A percentile compares a stretch with the other conserved stretches of the same genome.
Conservation (phyloP, 495 filamentous ascomycete genomes). For the Talaromyces nanjingensis region DNA sequence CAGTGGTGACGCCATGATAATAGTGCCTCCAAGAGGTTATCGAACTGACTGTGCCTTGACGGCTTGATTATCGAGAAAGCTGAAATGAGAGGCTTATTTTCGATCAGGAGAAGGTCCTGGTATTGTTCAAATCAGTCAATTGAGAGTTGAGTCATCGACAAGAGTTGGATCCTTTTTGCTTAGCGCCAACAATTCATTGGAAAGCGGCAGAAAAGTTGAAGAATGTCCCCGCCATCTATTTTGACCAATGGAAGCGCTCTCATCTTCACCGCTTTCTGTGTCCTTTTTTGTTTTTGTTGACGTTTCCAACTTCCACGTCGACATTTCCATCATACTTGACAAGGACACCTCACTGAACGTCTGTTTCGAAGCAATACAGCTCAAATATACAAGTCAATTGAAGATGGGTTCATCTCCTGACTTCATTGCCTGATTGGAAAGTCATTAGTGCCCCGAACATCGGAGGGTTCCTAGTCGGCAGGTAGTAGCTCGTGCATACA, state of each 20-base stretch:
- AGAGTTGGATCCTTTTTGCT: constrained; percentile 7
- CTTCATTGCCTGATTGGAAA: not conserved
- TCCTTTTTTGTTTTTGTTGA: not conserved
- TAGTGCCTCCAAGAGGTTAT: not conserved
- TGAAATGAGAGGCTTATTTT: not conserved
- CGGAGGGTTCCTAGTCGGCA: not conserved
- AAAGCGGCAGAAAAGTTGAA: not conserved
- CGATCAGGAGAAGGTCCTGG: not conserved
- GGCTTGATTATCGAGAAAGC: not conserved
- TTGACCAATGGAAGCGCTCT: not conserved
- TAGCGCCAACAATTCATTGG: constrained; percentile 11
- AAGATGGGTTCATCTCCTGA: not conserved
- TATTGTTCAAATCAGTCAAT: not conserved
- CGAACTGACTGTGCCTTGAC: not conserved
- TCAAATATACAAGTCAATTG: too few species aligned
- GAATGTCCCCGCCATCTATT: not conserved
- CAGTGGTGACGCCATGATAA: constrained; percentile 41
- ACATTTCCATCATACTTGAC: not conserved
- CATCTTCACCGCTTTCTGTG: not conserved
- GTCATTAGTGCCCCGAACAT: not conserved
- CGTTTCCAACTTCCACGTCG: not conserved
- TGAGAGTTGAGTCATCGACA: not conserved
- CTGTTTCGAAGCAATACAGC: not conserved
- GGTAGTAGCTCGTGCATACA: not conserved
- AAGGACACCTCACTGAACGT: not conserved